A percentile compares a stretch with the other conserved stretches of the same genome.
Evolutionary conservation across 129 eudicot species (phyloP).

Genomic region (Artemisia argyi): DNA sequence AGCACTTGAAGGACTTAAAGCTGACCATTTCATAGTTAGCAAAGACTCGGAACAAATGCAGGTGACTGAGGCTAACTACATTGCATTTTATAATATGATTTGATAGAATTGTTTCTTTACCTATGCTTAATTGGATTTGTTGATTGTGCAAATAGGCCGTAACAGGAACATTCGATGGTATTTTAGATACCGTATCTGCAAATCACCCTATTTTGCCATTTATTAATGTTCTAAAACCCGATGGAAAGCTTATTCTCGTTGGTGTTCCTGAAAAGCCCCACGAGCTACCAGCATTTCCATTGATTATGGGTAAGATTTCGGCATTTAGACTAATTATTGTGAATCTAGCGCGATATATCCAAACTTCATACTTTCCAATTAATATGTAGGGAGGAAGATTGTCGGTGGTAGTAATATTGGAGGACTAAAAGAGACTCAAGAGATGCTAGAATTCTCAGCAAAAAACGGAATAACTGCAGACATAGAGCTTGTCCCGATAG

Average conservation of each 20-base stretch:
- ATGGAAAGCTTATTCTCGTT: conserved; percentile 44
- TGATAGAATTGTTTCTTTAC: neutral
- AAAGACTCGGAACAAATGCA: conserved; percentile 33
- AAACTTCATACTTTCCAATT: no score
- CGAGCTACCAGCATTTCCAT: conserved; percentile 30
- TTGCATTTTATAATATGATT: neutral
- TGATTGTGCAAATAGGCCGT: conserved; percentile 34
- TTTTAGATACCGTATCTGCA: conserved; percentile 53
- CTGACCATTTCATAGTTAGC: conserved; percentile 35
- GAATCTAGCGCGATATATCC: no score
- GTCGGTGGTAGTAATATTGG: no score
- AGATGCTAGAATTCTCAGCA: no score
- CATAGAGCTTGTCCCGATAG: no score
- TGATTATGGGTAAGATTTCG: no score
- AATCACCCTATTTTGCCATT: conserved; percentile 40
- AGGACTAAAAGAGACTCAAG: no score
- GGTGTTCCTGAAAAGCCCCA: conserved; percentile 51
- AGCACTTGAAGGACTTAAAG: conserved; percentile 37
- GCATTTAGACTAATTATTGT: no score
- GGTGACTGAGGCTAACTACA: neutral
- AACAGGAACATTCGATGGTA: conserved; percentile 45
- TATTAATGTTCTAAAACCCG: conserved; percentile 34
- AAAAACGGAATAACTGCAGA: no score
- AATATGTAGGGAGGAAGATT: no score
- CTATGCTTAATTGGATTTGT: neutral